A percentile compares a stretch with the other conserved stretches of the same genome.
Evolutionary conservation across 2,329 filamentous ascomycete genomes (phyloP).

Genomic region (Aspergillus ruber): DNA sequence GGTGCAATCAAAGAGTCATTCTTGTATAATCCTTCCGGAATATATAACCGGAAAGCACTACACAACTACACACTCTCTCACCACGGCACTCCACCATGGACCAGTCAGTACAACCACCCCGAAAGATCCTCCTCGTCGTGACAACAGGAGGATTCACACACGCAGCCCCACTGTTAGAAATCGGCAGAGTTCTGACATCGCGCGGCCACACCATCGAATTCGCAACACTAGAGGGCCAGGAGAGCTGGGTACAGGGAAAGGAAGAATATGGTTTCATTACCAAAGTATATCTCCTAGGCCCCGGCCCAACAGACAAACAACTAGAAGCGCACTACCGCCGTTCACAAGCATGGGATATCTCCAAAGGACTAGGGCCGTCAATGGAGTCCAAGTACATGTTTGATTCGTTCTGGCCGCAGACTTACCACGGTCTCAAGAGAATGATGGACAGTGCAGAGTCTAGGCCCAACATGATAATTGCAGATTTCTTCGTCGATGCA

Average conservation of each 20-base stretch:
- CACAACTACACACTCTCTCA: not conserved
- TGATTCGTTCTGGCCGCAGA: constrained; percentile 33
- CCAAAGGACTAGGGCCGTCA: constrained; percentile 23
- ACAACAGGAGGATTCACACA: constrained; percentile 35
- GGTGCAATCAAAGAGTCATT: no score
- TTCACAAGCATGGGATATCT: constrained; percentile 28
- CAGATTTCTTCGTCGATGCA: constrained; percentile 42
- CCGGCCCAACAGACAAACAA: constrained; percentile 19
- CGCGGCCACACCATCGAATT: constrained; percentile 33
- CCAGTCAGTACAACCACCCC: constrained; percentile 1
- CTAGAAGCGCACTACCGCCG: constrained; percentile 31
- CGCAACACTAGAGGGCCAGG: constrained; percentile 33
- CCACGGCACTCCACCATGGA: not conserved
- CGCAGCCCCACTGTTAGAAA: constrained; percentile 32
- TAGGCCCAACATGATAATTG: constrained; percentile 36
- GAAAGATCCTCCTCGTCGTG: constrained; percentile 30
- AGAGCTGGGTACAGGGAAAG: constrained; percentile 26
- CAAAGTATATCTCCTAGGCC: constrained; percentile 27
- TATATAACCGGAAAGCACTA: no score
- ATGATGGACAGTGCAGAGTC: constrained; percentile 16
- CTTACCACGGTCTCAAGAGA: constrained; percentile 16
- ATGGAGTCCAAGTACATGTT: constrained; percentile 35
- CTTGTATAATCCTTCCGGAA: no score
- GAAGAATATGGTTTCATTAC: constrained; percentile 25
- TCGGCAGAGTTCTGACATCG: constrained; percentile 23